Evolutionary conservation across 2,329 filamentous ascomycete species (phyloP), one percentile per base, ranked within the genome.

Genomic region (Blastomyces emzantsi): DNA sequence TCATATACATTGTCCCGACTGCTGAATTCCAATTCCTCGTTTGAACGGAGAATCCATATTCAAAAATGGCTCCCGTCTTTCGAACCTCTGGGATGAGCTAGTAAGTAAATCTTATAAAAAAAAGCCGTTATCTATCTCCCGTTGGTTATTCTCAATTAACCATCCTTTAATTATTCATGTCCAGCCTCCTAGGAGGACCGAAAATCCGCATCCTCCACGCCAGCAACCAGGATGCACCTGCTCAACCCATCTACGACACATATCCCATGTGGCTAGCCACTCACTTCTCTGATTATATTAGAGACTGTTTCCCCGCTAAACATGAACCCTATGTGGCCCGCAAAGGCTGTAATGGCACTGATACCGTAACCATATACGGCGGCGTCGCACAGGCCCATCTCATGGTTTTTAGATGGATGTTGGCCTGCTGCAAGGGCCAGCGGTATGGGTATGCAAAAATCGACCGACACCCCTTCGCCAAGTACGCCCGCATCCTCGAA

Each of bases 371-470:
- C n/a, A 47, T 67, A 25, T 65, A 62, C 51, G 66, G 65, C 51
- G 58, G 65, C 30, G 47, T 66, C 30, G 56, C 39, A 15, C 55
- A 22, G 9, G 66, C 66, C 3, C 63, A 60, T 47, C 36, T 54
- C 33, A 43, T 52, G 15, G 62, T 66, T n/a, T 63, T 66, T 19
- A 49, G 62, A 19, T 67, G 66, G 65, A 67, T 67, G 66, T n/a
- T 65, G 22, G 45, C 56, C n/a, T 63, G 61, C 28, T 65, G 65
- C 49, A 30, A 62, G 45, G 59, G 36, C 25, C 39, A 22, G 19
- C 36, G 36, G 36, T 1, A 11, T 39, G 39, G 54, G n/a, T 28
- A 60, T 30, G 36, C 60, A 5, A 56, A 59, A 22, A 66, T 67
- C 33, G 63, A 67, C 28, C 63, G 56, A 22, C 60, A 66, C 33